Conservation (phyloP, 1,139 yeast genomes). For the Pichia sp. region DNA sequence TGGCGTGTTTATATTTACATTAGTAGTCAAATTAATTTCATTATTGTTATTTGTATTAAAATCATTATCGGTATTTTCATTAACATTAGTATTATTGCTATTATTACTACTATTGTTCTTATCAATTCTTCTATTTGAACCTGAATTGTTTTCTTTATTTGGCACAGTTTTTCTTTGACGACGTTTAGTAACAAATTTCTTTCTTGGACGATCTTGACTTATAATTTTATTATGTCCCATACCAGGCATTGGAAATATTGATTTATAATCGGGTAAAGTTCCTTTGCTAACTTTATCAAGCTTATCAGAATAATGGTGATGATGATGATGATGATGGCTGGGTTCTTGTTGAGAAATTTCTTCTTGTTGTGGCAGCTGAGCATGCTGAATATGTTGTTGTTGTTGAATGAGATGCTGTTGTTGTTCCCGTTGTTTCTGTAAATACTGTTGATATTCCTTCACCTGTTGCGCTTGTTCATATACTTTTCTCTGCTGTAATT, state of each 20-base stretch:
- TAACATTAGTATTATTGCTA: not conserved
- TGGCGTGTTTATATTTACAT: not conserved
- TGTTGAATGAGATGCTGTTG: not conserved
- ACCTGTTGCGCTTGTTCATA: not conserved
- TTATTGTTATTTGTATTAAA: not conserved
- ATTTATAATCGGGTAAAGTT: constrained; percentile 14
- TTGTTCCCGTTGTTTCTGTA: not conserved
- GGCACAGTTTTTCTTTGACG: constrained; percentile 12
- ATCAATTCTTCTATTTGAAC: not conserved
- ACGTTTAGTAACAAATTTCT: constrained; percentile 14
- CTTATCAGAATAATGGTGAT: constrained; percentile 4
- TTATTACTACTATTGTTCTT: not conserved
- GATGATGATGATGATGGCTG: constrained; percentile 5
- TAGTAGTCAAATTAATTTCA: not conserved
- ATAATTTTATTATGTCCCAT: constrained; percentile 15
- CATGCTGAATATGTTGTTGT: not conserved
- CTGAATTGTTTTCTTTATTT: not conserved
- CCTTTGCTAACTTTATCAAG: not conserved
- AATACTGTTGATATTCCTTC: not conserved
- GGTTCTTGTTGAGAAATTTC: not conserved
- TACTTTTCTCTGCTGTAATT: not conserved
- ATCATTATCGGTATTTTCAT: not conserved
- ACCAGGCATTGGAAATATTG: constrained; percentile 23
- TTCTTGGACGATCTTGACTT: constrained; percentile 11
- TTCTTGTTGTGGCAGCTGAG: not conserved